Percentiles rank a stretch among this genome's conserved stretches.
These are phyloP conservation scores for Sugiyamaella pinicola DNA, from an alignment of 1,139 yeast species.

Conservation along the genomic window DNA sequence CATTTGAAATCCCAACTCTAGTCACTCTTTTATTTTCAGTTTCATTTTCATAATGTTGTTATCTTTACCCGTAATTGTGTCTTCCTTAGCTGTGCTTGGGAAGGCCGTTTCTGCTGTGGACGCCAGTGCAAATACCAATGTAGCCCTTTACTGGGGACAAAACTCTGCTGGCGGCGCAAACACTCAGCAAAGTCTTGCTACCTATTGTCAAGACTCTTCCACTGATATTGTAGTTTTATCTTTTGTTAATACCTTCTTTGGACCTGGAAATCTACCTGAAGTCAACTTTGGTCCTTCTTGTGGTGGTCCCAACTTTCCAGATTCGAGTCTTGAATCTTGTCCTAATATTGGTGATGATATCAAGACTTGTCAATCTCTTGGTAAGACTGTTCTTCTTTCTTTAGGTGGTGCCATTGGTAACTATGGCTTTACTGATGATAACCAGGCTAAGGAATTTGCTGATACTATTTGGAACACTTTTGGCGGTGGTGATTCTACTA, in stretches of 20 bases:
- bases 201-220: constrained; percentile 67
- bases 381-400: constrained; percentile 72
- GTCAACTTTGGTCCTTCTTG: constrained; percentile 71
- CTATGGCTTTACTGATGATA: constrained; percentile 59
- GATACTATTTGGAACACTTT: constrained; percentile 77
- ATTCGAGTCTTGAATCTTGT: constrained; percentile 59
- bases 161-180: constrained; percentile 63
- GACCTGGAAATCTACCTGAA: constrained; percentile 43
- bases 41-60: not conserved
- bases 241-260: constrained; percentile 65
- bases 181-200: constrained; percentile 50
- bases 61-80: not conserved
- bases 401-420: constrained; percentile 81
- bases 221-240: constrained; percentile 77
- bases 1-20: not conserved
- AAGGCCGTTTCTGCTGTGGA: constrained; percentile 24
- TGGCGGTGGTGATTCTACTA: constrained; percentile 81
- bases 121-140: constrained; percentile 43
- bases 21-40: constrained; percentile 3
- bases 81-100: constrained; percentile 15
- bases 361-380: constrained; percentile 67
- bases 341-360: constrained; percentile 68
- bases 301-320: constrained; percentile 46
- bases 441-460: constrained; percentile 70
- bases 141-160: constrained; percentile 93